A percentile compares a stretch with the other conserved stretches of the same genome.
These are phyloP conservation scores for Russula ochroleuca DNA, from an alignment of 768 basidiomycete genomes.

Conservation along the genomic window DNA sequence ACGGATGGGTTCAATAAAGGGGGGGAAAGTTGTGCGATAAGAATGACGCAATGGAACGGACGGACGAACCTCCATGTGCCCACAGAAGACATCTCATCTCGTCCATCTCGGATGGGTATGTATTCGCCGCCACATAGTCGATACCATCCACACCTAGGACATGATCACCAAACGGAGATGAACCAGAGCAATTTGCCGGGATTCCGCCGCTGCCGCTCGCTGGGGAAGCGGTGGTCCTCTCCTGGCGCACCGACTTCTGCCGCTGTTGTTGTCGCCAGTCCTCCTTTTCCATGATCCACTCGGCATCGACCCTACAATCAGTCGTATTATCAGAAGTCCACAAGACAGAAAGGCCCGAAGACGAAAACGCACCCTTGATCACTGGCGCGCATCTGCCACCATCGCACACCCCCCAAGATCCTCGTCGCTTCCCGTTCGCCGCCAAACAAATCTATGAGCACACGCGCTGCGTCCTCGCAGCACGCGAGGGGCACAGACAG, in stretches of 20 bases:
- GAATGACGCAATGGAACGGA: too few species aligned
- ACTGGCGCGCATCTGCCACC: slow-evolving; percentile 90
- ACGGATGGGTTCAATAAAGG: slow-evolving; percentile 18
- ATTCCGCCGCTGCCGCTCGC: too few species aligned
- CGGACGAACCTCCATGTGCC: slow-evolving; percentile 59
- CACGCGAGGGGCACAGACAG: slow-evolving; percentile 66
- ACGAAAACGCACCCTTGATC: slow-evolving; percentile 59
- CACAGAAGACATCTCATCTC: slow-evolving; percentile 82
- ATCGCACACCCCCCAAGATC: slow-evolving; percentile 84
- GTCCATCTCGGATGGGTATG: slow-evolving; percentile 68
- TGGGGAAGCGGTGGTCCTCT: slow-evolving; percentile 32
- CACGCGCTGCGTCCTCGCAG: slow-evolving; percentile 67
- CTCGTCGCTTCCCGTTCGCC: slow-evolving; percentile 67
- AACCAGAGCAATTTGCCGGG: background rate
- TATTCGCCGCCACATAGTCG: slow-evolving; percentile 30
- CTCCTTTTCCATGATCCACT: slow-evolving; percentile 84
- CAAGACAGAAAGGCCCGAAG: background rate
- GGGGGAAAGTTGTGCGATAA: background rate
- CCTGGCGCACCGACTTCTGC: slow-evolving; percentile 46
- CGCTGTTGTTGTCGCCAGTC: slow-evolving; percentile 55
- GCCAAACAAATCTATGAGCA: slow-evolving; percentile 73
- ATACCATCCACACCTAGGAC: slow-evolving; percentile 27
- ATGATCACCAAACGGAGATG: slow-evolving; percentile 21
- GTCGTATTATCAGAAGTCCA: background rate
- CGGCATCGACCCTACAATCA: slow-evolving; percentile 61